A percentile compares a stretch with the other conserved stretches of the same genome.
phyloP scores from a whole-genome alignment of 169 alveolate species.

The Cryptosporidium ubiquitum region DNA sequence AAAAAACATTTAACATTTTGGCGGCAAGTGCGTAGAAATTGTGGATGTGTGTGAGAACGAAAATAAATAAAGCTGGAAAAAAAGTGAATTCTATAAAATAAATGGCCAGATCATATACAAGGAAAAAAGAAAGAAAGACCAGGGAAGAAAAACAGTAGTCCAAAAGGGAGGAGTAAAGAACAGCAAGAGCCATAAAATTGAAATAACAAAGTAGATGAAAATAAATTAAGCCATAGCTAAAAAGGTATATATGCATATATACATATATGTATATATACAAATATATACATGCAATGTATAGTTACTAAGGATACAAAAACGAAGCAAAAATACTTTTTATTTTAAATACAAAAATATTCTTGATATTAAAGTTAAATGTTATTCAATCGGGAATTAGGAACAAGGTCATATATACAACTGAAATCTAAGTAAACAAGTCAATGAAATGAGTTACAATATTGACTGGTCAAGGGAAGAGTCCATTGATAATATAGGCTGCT shows the following conservation, averaged over 20 bases:
- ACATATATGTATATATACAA: not conserved
- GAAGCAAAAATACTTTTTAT: not conserved
- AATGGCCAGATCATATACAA: not conserved
- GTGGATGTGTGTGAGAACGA: constrained; percentile 8
- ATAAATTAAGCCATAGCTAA: constrained; percentile 1
- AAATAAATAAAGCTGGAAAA: not conserved
- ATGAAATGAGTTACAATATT: constrained; percentile 4
- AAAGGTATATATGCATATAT: constrained; percentile 13
- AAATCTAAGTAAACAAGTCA: not conserved
- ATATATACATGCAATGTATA: not conserved
- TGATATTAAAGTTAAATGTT: not conserved
- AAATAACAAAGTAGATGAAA: not conserved
- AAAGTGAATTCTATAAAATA: too few species aligned
- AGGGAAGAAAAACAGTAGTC: not conserved
- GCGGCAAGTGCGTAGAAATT: constrained; percentile 19
- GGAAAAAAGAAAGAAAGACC: not conserved
- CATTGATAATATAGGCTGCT: constrained; percentile 9
- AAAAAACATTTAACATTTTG: not conserved
- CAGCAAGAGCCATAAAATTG: not conserved
- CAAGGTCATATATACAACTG: too few species aligned
- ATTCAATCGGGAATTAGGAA: not conserved
- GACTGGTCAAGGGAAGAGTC: constrained; percentile 43
- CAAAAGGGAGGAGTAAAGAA: not conserved
- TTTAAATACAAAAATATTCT: not conserved
- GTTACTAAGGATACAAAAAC: not conserved